Evolutionary conservation across 2,329 filamentous ascomycete species (phyloP).

Genomic region (Colletotrichum sp.): DNA sequence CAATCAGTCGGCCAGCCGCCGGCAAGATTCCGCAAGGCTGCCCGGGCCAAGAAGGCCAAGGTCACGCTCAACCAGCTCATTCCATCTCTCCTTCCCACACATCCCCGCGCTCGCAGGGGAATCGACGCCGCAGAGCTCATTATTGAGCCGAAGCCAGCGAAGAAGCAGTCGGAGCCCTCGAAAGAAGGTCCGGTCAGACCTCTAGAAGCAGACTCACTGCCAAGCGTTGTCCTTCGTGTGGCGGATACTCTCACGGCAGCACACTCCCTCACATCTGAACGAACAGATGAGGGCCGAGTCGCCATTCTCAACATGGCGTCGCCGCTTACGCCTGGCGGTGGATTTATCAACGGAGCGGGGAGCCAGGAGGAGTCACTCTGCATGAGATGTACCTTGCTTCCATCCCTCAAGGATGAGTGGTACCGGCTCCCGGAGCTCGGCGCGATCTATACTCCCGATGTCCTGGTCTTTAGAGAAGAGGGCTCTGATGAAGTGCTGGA

Average conservation of each 20-base stretch:
- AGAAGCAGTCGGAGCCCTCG: neutral
- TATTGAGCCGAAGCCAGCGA: constrained; percentile 30
- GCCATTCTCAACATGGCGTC: constrained; percentile 69
- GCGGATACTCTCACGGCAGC: constrained; percentile 61
- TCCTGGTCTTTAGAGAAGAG: constrained; percentile 58
- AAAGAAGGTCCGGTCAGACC: neutral
- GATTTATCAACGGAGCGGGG: constrained; percentile 62
- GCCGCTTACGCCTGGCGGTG: constrained; percentile 63
- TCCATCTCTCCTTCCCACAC: constrained; percentile 56
- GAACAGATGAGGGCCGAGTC: constrained; percentile 33
- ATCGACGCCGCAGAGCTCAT: constrained; percentile 56
- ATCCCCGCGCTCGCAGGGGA: constrained; percentile 59
- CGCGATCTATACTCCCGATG: constrained; percentile 60
- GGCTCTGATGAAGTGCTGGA: constrained; percentile 38
- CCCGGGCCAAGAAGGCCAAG: constrained; percentile 59
- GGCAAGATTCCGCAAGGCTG: constrained; percentile 20
- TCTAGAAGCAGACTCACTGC: neutral
- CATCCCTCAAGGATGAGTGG: constrained; percentile 60
- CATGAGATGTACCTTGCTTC: constrained; percentile 62
- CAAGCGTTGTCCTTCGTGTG: constrained; percentile 48
- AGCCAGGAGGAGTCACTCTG: constrained; percentile 68
- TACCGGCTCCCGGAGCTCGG: constrained; percentile 65
- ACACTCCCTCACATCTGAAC: constrained; percentile 30
- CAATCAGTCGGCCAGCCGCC: constrained; percentile 17
- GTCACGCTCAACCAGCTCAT: constrained; percentile 64